Evolutionary conservation across 1,284 basidiomycete genomes (phyloP).

Genomic region (Prillingera fragicola): DNA sequence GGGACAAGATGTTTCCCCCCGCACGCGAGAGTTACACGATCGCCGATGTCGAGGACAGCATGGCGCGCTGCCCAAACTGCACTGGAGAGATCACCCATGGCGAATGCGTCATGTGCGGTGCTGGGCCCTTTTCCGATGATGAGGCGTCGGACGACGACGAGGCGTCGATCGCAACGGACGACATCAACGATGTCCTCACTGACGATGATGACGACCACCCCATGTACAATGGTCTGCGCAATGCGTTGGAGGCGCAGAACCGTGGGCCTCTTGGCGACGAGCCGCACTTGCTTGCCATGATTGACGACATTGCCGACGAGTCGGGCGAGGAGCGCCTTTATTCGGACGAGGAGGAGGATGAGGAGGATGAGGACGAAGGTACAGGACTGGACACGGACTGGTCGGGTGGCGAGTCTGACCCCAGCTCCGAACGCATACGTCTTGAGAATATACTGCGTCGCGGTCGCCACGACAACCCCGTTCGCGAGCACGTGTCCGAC

Average conservation of each 20-base stretch:
- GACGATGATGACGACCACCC: constrained; percentile 1
- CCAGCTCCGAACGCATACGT: background rate
- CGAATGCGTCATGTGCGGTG: constrained; percentile 29
- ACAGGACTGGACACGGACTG: constrained; percentile 1
- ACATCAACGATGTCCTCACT: constrained; percentile 3
- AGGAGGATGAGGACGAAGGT: constrained; percentile 9
- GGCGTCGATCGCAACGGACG: constrained; percentile 5
- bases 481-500: too few species aligned
- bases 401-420: background rate
- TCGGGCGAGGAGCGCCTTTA: background rate
- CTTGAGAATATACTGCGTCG: background rate
- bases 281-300: background rate
- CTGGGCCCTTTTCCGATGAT: constrained; percentile 26
- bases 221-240: background rate
- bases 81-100: constrained; percentile 30
- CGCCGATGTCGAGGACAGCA: constrained; percentile 25
- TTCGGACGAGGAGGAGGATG: background rate
- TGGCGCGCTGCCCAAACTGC: constrained; percentile 37
- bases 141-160: constrained; percentile 11
- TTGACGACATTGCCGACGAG: constrained; percentile 7
- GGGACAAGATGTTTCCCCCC: constrained; percentile 29
- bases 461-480: background rate
- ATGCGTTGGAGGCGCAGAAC: background rate
- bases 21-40: constrained; percentile 26
- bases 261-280: too few species aligned